Evolutionary conservation across 768 basidiomycete species (phyloP).

Genomic region (Aureoboletus auriporus): DNA sequence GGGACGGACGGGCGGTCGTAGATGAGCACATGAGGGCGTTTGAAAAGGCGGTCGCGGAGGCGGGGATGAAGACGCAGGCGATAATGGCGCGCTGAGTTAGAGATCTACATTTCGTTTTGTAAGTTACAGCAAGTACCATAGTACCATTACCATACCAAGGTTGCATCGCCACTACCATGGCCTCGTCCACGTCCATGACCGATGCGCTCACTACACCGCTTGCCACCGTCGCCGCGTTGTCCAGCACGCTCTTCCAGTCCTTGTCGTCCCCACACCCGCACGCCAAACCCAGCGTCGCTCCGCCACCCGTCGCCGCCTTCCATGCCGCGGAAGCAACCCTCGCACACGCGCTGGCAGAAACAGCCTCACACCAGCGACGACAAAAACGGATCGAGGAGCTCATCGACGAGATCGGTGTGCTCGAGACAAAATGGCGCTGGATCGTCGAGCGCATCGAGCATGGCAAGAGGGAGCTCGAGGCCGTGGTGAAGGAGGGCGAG

Average conservation of each 20-base stretch:
- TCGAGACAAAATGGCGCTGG: conserved; percentile 65
- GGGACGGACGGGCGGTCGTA: conserved; percentile 69
- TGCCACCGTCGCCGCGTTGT: conserved; percentile 55
- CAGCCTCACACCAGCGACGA: conserved; percentile 69
- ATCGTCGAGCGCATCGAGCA: conserved; percentile 62
- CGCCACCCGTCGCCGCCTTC: conserved; percentile 53
- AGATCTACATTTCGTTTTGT: no score
- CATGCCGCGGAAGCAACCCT: conserved; percentile 59
- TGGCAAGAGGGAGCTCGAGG: conserved; percentile 67
- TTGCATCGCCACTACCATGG: neutral
- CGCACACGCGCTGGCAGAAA: conserved; percentile 60
- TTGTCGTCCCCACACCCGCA: conserved; percentile 57
- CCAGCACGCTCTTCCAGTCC: conserved; percentile 68
- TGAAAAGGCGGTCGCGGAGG: conserved; percentile 66
- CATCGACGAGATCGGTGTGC: conserved; percentile 63
- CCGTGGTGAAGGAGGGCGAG: conserved; percentile 71
- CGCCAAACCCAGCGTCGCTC: conserved; percentile 27
- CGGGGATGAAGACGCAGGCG: conserved; percentile 69
- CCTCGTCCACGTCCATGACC: conserved; percentile 43
- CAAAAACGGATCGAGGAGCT: conserved; percentile 71
- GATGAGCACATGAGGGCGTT: conserved; percentile 76
- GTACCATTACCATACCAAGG: conserved; percentile 6
- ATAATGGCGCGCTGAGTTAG: conserved; percentile 68
- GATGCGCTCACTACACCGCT: conserved; percentile 59
- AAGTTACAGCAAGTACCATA: no score